Conservation (phyloP, 306 rosid species). For the Medicago arabica region DNA sequence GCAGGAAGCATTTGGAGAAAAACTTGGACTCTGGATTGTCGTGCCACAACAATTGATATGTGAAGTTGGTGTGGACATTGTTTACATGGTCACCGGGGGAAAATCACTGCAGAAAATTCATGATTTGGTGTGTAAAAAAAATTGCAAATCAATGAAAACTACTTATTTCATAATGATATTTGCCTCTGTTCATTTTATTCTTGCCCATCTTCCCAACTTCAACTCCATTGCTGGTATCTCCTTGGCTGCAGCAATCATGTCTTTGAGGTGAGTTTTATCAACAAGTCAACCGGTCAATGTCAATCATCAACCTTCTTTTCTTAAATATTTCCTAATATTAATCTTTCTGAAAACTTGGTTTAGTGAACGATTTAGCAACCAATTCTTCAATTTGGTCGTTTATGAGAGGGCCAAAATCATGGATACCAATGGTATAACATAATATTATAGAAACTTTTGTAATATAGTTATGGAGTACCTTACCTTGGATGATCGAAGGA, state of each 20-base stretch:
- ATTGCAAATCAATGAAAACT: neutral
- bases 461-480: too few species aligned
- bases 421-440: too few species aligned
- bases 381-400: too few species aligned
- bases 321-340: too few species aligned
- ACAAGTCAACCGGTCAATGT: too few species aligned
- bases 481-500: too few species aligned
- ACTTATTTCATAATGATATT: neutral
- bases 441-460: too few species aligned
- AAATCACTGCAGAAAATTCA: neutral
- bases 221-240: conserved; percentile 3
- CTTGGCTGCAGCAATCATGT: conserved; percentile 1
- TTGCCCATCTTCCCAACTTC: neutral
- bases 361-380: too few species aligned
- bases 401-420: too few species aligned
- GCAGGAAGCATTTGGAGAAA: neutral
- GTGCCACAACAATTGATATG: neutral
- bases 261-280: neutral
- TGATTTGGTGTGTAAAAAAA: neutral
- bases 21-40: neutral
- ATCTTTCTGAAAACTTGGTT: neutral
- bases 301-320: too few species aligned
- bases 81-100: neutral
- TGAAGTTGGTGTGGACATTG: neutral
- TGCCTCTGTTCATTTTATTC: neutral